Conservation (phyloP, 768 basidiomycete species). For the Coprinopsis marcescibilis region DNA sequence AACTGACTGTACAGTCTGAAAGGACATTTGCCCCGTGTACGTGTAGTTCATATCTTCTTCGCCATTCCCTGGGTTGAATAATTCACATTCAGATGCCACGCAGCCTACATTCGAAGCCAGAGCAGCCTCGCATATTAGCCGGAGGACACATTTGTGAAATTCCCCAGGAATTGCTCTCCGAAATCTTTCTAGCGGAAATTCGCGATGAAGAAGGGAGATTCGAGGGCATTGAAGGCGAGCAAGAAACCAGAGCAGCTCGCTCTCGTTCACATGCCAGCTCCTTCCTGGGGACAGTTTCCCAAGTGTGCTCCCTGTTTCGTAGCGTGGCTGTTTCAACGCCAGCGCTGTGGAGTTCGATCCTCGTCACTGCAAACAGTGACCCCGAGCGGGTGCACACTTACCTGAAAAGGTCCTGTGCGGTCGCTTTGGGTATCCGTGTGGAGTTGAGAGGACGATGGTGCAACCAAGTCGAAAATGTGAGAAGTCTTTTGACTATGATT, state of each 20-base stretch:
- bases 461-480: slow-evolving; percentile 1
- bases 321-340: slow-evolving; percentile 31
- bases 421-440: slow-evolving; percentile 28
- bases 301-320: slow-evolving; percentile 35
- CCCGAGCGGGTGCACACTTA: slow-evolving; percentile 23
- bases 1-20: too few relatives aligned
- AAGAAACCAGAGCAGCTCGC: background rate
- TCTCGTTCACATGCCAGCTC: slow-evolving; percentile 7
- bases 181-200: too few relatives aligned
- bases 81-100: too few relatives aligned
- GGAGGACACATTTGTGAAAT: too few relatives aligned
- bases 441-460: slow-evolving; percentile 15
- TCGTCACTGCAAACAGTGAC: slow-evolving; percentile 18
- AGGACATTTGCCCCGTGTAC: too few relatives aligned
- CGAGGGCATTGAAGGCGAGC: background rate
- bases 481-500: slow-evolving; percentile 14
- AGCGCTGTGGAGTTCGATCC: slow-evolving; percentile 36
- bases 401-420: slow-evolving; percentile 27
- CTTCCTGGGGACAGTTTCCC: slow-evolving; percentile 35
- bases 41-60: too few relatives aligned
- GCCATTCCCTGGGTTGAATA: too few relatives aligned
- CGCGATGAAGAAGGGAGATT: too few relatives aligned
- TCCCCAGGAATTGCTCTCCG: too few relatives aligned
- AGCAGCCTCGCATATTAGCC: too few relatives aligned
- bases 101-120: too few relatives aligned